Conservation (phyloP, 1,284 basidiomycete species). For the Ustilago loliicola region DNA sequence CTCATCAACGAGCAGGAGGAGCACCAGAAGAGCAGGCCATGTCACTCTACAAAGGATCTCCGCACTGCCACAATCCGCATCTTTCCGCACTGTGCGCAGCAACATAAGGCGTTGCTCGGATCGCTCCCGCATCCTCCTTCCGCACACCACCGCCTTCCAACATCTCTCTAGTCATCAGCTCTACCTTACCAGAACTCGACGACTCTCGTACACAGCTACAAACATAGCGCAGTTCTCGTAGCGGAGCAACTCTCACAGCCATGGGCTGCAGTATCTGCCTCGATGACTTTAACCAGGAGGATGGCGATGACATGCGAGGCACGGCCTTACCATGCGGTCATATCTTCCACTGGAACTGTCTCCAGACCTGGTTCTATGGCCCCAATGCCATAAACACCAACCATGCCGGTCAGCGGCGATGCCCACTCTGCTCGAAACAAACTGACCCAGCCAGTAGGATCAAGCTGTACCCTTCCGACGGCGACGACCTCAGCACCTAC, state of each 20-base stretch:
- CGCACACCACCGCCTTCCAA: background rate
- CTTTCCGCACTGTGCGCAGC: background rate
- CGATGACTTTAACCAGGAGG: constrained; percentile 41
- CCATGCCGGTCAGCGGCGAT: constrained; percentile 20
- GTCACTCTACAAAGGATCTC: background rate
- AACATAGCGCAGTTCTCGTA: background rate
- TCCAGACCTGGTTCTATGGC: constrained; percentile 43
- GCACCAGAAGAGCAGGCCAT: background rate
- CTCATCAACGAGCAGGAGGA: background rate
- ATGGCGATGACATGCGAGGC: constrained; percentile 32
- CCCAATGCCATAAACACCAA: background rate
- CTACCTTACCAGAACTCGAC: background rate
- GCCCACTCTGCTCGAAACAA: constrained; percentile 34
- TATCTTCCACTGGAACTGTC: constrained; percentile 48
- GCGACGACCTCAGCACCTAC: constrained; percentile 43
- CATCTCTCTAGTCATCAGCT: background rate
- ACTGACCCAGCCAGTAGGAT: constrained; percentile 11
- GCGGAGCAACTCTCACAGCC: background rate
- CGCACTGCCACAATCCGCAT: background rate
- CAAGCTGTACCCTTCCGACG: constrained; percentile 43
- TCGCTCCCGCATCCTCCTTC: background rate
- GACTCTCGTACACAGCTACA: background rate
- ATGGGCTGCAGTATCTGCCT: constrained; percentile 56
- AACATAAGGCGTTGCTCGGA: background rate
- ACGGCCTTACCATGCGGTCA: constrained; percentile 45